Evolutionary conservation across 176 grass and related monocot species (phyloP).

Genomic region (Guadua angustifolia): DNA sequence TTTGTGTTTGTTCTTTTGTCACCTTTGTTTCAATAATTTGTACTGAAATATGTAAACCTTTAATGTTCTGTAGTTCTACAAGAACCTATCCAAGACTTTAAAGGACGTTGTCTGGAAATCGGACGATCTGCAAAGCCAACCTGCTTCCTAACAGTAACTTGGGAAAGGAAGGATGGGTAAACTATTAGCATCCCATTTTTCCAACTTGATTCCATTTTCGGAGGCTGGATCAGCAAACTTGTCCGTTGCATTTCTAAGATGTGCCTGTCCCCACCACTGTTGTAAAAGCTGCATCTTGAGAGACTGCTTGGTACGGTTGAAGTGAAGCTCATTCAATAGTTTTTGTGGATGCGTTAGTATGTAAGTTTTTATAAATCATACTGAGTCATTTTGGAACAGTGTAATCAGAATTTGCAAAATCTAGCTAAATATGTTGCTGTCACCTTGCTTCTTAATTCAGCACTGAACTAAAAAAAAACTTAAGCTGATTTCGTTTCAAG

Average conservation of each 20-base stretch:
- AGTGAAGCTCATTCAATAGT: conserved; percentile 29
- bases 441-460: neutral
- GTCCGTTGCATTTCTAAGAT: neutral
- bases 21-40: neutral
- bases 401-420: neutral
- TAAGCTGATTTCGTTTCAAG: neutral
- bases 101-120: conserved; percentile 96
- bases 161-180: conserved; percentile 40
- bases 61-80: conserved; percentile 71
- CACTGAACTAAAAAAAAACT: neutral
- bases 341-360: conserved; percentile 28
- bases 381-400: conserved; percentile 5
- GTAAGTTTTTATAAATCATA: neutral
- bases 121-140: conserved; percentile 47
- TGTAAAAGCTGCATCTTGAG: conserved; percentile 46
- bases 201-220: neutral
- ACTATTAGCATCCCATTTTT: conserved; percentile 45
- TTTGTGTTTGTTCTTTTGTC: neutral
- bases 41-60: conserved; percentile 15
- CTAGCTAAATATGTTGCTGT: conserved; percentile 13
- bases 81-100: conserved; percentile 74
- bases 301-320: conserved; percentile 17
- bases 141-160: conserved; percentile 29
- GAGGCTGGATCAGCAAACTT: conserved; percentile 15
- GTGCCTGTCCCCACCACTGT: neutral